Percentiles rank a stretch among this genome's conserved stretches.
Conservation (phyloP, 2,329 filamentous ascomycete genomes). For the Fusarium globosum region DNA sequence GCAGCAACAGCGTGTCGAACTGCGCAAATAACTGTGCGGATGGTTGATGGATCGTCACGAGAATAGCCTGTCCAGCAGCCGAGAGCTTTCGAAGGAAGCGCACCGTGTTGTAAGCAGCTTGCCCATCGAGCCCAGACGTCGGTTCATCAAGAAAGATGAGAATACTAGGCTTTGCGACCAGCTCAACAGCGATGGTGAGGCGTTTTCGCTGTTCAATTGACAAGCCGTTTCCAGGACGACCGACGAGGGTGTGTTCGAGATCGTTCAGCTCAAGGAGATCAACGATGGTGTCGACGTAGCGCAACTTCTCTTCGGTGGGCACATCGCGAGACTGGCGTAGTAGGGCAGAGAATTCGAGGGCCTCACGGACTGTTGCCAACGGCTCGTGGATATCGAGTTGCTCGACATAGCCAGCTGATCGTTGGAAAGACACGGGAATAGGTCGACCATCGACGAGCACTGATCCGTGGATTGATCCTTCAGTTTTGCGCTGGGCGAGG, state of each 20-base stretch:
- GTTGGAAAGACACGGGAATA: conserved; percentile 78
- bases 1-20: conserved; percentile 72
- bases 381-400: conserved; percentile 83
- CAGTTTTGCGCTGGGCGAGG: conserved; percentile 81
- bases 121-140: conserved; percentile 73
- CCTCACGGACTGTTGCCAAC: conserved; percentile 79
- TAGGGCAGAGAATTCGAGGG: conserved; percentile 78
- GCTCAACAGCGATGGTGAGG: conserved; percentile 69
- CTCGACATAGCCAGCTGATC: conserved; percentile 83
- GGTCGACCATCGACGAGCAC: conserved; percentile 80
- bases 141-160: conserved; percentile 72
- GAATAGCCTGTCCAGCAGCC: conserved; percentile 72
- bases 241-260: conserved; percentile 61
- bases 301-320: conserved; percentile 73
- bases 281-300: conserved; percentile 83
- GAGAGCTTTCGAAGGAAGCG: conserved; percentile 76
- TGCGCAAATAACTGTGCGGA: conserved; percentile 73
- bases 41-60: conserved; percentile 78
- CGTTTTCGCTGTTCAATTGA: conserved; percentile 64
- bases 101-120: conserved; percentile 73
- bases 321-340: conserved; percentile 76
- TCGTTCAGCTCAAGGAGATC: conserved; percentile 65
- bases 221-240: conserved; percentile 61
- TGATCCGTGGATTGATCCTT: conserved; percentile 78
- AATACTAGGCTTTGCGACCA: conserved; percentile 69